Base-by-base conservation (phyloP, 345 rosid genomes). In the Combretum micranthum region DNA sequence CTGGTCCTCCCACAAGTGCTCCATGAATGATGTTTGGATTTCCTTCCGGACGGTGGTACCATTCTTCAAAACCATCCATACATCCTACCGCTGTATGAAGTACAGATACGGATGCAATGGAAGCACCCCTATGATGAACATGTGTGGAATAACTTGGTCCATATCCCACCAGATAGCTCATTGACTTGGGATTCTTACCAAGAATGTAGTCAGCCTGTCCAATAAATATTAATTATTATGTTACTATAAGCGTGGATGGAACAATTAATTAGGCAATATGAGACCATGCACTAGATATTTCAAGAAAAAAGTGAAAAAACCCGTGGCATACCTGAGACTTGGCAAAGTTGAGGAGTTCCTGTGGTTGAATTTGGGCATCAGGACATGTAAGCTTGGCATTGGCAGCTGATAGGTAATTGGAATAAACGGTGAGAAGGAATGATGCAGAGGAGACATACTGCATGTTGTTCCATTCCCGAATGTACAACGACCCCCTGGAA, bases 381-480 rank as follows among this genome's bases (percentile, higher is more conserved):
- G 91, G 94, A 62, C 97, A 87, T 18, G 57, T 66, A 51, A 85
- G 78, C 61, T 77, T 77, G 59, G 86, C 66, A n/a, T 82, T 83
- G 12, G 86, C 80, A 3, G 81, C 71, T 8, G 84, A 69, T 22
- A 87, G 80, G 60, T 83, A 83, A 48, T 75, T 80, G 2, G 94
- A 87, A 56, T 87, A 87, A 39, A 85, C 77, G 0, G 86, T 67
- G 0, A 76, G 74, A 63, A 87, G 86, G 68, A 82, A 87, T 3
- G 94, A 79, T 15, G 94, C 87, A 0, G 94, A 74, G 17, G 94
- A 83, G 56, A 75, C 83, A 52, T 85, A 90, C 62, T 90, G 97
- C 72, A 87, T 20, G 70, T 85, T 87, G 83, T 90, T 87, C 97
- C 97, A 87, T 50, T 85, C 82, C n/a, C 83, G 70, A 12, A 85